These are phyloP conservation scores for Naganishia liquefaciens DNA, from an alignment of 1,284 basidiomycete genomes.

Conservation along the genomic window DNA sequence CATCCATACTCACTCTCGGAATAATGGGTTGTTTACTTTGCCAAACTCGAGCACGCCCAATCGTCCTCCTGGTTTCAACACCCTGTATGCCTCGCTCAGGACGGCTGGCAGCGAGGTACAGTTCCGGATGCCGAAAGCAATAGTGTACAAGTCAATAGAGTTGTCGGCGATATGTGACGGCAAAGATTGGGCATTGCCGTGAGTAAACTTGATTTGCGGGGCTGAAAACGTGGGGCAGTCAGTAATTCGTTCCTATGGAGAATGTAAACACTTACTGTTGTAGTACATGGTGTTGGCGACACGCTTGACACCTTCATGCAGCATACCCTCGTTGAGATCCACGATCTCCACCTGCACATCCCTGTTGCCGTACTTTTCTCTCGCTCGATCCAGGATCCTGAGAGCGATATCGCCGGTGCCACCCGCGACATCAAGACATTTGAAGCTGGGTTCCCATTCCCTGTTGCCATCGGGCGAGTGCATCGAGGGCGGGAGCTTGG, in stretches of 20 bases:
- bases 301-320: constrained; percentile 84
- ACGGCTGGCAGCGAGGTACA: constrained; percentile 91
- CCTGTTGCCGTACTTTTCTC: constrained; percentile 82
- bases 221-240: constrained; percentile 58
- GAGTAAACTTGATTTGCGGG: constrained; percentile 87
- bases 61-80: constrained; percentile 92
- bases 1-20: constrained; percentile 70
- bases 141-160: constrained; percentile 94
- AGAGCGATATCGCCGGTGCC: constrained; percentile 98
- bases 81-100: constrained; percentile 84
- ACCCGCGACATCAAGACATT: constrained; percentile 93
- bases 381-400: constrained; percentile 85
- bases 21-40: constrained; percentile 82
- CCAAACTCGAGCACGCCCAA: constrained; percentile 98
- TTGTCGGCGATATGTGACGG: constrained; percentile 66
- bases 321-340: constrained; percentile 95
- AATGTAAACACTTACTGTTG: constrained; percentile 68
- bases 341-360: constrained; percentile 88
- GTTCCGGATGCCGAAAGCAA: constrained; percentile 98
- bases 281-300: constrained; percentile 97
- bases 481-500: constrained; percentile 55
- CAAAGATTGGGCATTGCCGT: constrained; percentile 89
- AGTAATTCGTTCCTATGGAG: too few species aligned
- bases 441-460: constrained; percentile 41
- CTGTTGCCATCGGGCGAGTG: constrained; percentile 56